Conservation (phyloP, 179 eudicot species). For the Pouteria campechiana region DNA sequence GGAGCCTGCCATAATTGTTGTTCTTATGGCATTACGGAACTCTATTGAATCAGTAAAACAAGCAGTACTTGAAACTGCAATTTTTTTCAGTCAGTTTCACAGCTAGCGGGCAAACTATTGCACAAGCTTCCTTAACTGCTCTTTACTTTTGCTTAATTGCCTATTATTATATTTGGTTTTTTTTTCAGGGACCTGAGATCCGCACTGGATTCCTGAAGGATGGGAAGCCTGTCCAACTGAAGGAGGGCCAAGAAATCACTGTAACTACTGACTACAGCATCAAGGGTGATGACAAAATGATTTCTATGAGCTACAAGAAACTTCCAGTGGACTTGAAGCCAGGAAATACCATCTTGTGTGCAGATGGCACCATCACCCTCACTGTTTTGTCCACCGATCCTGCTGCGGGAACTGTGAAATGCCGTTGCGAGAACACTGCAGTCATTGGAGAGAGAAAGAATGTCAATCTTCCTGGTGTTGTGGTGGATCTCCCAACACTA, state of each 20-base stretch:
- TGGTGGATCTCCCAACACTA: constrained; percentile 19
- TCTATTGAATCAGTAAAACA: too few species aligned
- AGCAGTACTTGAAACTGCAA: too few species aligned
- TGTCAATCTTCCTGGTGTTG: constrained; percentile 21
- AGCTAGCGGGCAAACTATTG: too few species aligned
- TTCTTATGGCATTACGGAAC: too few species aligned
- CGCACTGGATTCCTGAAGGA: constrained; percentile 18
- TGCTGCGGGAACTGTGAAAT: constrained; percentile 12
- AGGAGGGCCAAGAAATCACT: constrained; percentile 15
- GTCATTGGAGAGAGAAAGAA: constrained; percentile 16
- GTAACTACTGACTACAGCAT: constrained; percentile 11
- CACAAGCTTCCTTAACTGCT: too few species aligned
- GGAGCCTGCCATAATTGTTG: too few species aligned
- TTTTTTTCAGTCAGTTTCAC: too few species aligned
- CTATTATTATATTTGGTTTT: too few species aligned
- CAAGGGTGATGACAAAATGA: constrained; percentile 8
- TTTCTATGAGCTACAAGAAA: constrained; percentile 18
- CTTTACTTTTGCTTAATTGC: too few species aligned
- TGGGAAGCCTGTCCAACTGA: constrained; percentile 11
- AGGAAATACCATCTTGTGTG: constrained; percentile 14
- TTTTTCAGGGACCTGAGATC: constrained; percentile 19
- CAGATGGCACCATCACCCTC: constrained; percentile 16
- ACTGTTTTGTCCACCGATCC: constrained; percentile 11
- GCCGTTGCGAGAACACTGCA: constrained; percentile 15
- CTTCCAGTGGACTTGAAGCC: constrained; percentile 13